Evolutionary conservation across 2,329 filamentous ascomycete genomes (phyloP).

Genomic region (Madurella mycetomatis): DNA sequence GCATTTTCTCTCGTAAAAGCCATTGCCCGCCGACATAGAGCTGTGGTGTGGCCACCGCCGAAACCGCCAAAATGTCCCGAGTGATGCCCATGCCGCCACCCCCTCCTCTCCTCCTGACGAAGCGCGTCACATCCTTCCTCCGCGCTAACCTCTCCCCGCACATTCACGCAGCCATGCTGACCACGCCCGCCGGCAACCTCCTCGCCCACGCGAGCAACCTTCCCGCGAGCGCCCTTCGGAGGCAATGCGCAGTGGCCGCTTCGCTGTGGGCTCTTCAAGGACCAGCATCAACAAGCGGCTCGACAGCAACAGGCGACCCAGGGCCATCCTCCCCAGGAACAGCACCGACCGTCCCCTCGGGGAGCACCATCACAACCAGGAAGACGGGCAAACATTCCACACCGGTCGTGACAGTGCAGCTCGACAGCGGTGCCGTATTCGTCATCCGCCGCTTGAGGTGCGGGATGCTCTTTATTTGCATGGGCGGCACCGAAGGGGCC

Average conservation of each 20-base stretch:
- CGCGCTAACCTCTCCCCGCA: constrained; percentile 52
- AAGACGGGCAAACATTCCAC: constrained; percentile 9
- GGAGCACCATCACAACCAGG: constrained; percentile 10
- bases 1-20: too few species aligned
- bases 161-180: constrained; percentile 56
- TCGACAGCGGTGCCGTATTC: constrained; percentile 52
- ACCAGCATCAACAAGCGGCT: constrained; percentile 27
- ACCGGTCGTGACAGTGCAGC: constrained; percentile 51
- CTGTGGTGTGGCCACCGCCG: neutral
- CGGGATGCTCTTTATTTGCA: constrained; percentile 58
- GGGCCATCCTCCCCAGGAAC: constrained; percentile 1
- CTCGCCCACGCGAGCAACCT: constrained; percentile 57
- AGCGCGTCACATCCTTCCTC: constrained; percentile 60
- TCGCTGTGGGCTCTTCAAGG: constrained; percentile 58
- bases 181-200: constrained; percentile 57
- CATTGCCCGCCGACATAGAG: too few species aligned
- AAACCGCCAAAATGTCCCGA: constrained; percentile 14
- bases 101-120: constrained; percentile 60
- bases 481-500: constrained; percentile 36
- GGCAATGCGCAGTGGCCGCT: constrained; percentile 60
- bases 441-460: constrained; percentile 55
- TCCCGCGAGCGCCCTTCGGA: constrained; percentile 54
- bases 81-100: constrained; percentile 34
- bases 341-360: neutral
- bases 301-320: neutral